Conservation (phyloP, 768 basidiomycete genomes). For the Gloeophyllum trabeum region DNA sequence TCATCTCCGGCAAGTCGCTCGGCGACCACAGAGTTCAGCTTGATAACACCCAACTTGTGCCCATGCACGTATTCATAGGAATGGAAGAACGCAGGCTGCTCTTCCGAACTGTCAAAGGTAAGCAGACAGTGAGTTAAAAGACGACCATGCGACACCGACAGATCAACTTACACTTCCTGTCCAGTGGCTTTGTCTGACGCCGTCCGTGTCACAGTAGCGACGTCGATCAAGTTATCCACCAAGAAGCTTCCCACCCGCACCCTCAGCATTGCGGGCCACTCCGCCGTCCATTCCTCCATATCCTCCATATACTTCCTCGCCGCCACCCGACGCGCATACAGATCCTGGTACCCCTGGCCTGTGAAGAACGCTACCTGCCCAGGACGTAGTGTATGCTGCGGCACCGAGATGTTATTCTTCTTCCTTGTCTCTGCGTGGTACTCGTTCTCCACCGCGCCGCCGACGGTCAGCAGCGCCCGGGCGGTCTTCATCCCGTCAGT, state of each 20-base stretch:
- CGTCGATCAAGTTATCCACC: slow-evolving; percentile 75
- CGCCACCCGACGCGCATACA: slow-evolving; percentile 54
- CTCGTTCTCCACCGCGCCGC: slow-evolving; percentile 81
- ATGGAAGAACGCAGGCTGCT: slow-evolving; percentile 86
- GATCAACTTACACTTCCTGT: slow-evolving; percentile 41
- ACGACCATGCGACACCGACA: not conserved
- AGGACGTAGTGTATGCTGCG: slow-evolving; percentile 9
- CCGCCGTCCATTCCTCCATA: slow-evolving; percentile 61
- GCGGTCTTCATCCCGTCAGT: slow-evolving; percentile 83
- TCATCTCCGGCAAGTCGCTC: slow-evolving; percentile 69
- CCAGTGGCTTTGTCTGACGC: slow-evolving; percentile 46
- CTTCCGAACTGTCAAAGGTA: slow-evolving; percentile 57
- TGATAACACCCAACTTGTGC: slow-evolving; percentile 85
- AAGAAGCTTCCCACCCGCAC: slow-evolving; percentile 76
- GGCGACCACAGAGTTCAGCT: slow-evolving; percentile 71
- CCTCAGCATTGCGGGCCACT: slow-evolving; percentile 74
- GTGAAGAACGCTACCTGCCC: slow-evolving; percentile 39
- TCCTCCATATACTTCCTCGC: slow-evolving; percentile 56
- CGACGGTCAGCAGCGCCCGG: slow-evolving; percentile 68
- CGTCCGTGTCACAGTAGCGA: slow-evolving; percentile 63
- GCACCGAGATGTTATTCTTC: slow-evolving; percentile 37
- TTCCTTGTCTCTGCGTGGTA: slow-evolving; percentile 78
- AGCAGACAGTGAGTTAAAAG: slow-evolving; percentile 3
- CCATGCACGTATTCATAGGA: slow-evolving; percentile 92
- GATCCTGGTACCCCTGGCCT: slow-evolving; percentile 42